Conservation (phyloP, 192 early-diverging fungal species). For the Kickxella alabastrina region DNA sequence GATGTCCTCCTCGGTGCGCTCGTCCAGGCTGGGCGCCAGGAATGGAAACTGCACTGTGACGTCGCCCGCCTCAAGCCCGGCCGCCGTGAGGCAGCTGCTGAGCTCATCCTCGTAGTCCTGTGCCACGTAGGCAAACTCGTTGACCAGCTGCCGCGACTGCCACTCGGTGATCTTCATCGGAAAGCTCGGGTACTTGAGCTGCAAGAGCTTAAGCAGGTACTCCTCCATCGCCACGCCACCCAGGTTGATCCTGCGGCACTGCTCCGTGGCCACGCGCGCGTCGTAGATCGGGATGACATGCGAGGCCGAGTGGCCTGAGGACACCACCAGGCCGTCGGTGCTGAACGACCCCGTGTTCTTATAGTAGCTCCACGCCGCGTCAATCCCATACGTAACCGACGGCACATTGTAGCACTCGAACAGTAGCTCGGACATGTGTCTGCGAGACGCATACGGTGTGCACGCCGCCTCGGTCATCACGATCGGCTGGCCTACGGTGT, state of each 20-base stretch:
- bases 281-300: conserved; percentile 72
- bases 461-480: conserved; percentile 86
- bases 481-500: conserved; percentile 72
- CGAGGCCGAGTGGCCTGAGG: conserved; percentile 65
- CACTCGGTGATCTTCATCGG: conserved; percentile 73
- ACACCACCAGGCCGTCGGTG: conserved; percentile 68
- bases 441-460: conserved; percentile 70
- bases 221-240: conserved; percentile 75
- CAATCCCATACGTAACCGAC: conserved; percentile 79
- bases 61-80: conserved; percentile 61
- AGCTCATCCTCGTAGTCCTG: conserved; percentile 74
- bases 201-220: conserved; percentile 80
- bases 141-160: conserved; percentile 72
- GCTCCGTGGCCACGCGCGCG: conserved; percentile 58
- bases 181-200: conserved; percentile 87
- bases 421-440: conserved; percentile 78
- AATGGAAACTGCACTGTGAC: conserved; percentile 80
- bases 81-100: conserved; percentile 56
- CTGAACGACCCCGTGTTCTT: conserved; percentile 58
- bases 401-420: conserved; percentile 83
- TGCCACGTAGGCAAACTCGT: conserved; percentile 66
- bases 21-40: conserved; percentile 57
- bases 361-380: conserved; percentile 84
- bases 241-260: conserved; percentile 74
- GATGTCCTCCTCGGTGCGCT: conserved; percentile 78